Evolutionary conservation across 2,329 filamentous ascomycete genomes (phyloP), one percentile per base, ranked within the genome.

Genomic region (Neurospora crassa): DNA sequence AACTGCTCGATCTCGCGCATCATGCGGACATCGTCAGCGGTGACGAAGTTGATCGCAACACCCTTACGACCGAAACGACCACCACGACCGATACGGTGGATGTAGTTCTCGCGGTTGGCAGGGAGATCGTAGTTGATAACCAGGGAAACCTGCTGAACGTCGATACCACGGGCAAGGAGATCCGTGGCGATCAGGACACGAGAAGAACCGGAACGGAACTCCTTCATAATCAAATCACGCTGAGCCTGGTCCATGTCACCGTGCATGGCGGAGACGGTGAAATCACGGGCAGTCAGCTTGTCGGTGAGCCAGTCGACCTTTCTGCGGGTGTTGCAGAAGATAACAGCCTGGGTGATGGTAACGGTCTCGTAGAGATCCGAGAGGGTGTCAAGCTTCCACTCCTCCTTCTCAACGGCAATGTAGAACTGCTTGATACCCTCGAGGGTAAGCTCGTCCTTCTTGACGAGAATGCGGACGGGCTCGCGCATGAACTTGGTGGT

Each of bases 401-500:
- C 96, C 82, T 99, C 96, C 85, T 97, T 98, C 83, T 99, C 96
- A 24, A 98, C 96, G 1, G 96, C 96, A 78, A 99, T 98, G 81
- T 97, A 99, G 86, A 97, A 99, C 82, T 99, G 96, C 85, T 98
- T 98, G 69, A 99, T 87, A 71, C 96, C 96, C 83, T 98, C 96
- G 69, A 99, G 89, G 2, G 96, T 99, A 85, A 99, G 84, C 81
- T 99, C 96, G 82, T 98, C 96, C 90, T 94, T 94, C 89, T 98
- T 97, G 81, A 98, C 95, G 37, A 98, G 88, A 79, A 98, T 97
- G 75, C 95, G 92, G 67, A 97, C 95, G 0, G 95, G 95, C 78
- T 98, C 95, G 37, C 93, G 97, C 96, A 99, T 99, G 87, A 99
- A 99, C 83, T 98, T 98, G 76, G 95, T 98, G 41, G 96, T 99